Base-by-base conservation (phyloP, 2,329 filamentous ascomycete genomes). In the Apiospora hydei region DNA sequence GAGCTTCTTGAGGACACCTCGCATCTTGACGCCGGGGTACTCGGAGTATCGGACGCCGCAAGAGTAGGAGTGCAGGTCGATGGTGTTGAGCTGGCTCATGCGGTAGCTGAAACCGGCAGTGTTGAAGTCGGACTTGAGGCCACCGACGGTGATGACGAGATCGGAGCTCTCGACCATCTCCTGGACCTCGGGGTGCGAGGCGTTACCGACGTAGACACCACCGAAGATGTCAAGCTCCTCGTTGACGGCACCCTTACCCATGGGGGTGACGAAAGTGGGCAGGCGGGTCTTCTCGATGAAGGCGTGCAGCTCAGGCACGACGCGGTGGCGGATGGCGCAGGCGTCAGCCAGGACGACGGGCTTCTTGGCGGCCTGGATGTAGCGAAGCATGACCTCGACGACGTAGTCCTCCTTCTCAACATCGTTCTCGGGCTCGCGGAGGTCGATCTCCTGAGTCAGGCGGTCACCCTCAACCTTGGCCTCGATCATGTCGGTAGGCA, bases 201-300 rank as follows among this genome's bases (percentile, higher is more conserved):
- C 94, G 72, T 88, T 88, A n/a, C 95, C 95, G 11, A 93, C 92
- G 80, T 97, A 97, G 6, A 97, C 93, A 74, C 95, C 95, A 30
- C 93, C 93, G 76, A 92, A 97, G 78, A 89, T 93, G n/a, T 88
- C 85, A 67, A 93, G 87, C 1, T 88, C 88, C 82, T 98, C 94
- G 77, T 96, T 88, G 67, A 98, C 88, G 26, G 93, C 93, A 24
- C 94, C 90, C 84, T 97, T 97, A 67, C 94, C 94, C 93, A 97
- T 97, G 2, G 94, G 94, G 0, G 94, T 93, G n/a, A 95, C 93
- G 77, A 96, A 97, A 0, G 93, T 92, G 5, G 95, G 94, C 10
- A 97, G 85, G 4, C 89, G 86, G 0, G 93, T 93, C 81, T 92
- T 93, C 73, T 91, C 86, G 69, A 97, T 85, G 21, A 98, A 85